Evolutionary conservation across 2,329 filamentous ascomycete species (phyloP).

Genomic region (Septoria petroselini): DNA sequence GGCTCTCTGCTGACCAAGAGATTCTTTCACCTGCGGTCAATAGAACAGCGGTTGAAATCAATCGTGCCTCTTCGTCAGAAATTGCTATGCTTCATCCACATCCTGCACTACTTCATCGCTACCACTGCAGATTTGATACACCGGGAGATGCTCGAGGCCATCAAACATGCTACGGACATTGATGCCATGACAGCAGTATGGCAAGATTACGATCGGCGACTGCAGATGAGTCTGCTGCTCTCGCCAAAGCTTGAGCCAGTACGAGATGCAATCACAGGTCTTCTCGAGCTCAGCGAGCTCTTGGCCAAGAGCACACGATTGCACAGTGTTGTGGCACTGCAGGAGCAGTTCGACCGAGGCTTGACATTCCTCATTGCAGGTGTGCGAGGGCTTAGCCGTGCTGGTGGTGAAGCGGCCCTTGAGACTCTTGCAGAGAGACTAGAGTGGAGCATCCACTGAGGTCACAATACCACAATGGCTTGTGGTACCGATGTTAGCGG

Average conservation of each 20-base stretch:
- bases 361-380: slow-evolving; percentile 70
- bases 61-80: slow-evolving; percentile 59
- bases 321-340: slow-evolving; percentile 59
- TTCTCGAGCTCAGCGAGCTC: slow-evolving; percentile 69
- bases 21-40: slow-evolving; percentile 36
- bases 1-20: slow-evolving; percentile 61
- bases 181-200: slow-evolving; percentile 77
- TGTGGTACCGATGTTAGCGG: not conserved
- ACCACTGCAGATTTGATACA: slow-evolving; percentile 64
- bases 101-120: slow-evolving; percentile 71
- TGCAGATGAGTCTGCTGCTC: slow-evolving; percentile 68
- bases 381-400: slow-evolving; percentile 70
- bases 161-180: slow-evolving; percentile 66
- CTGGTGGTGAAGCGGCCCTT: slow-evolving; percentile 69
- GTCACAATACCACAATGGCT: not conserved
- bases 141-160: slow-evolving; percentile 53
- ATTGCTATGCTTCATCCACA: slow-evolving; percentile 70
- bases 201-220: slow-evolving; percentile 57
- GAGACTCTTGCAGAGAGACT: slow-evolving; percentile 79
- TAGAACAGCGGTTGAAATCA: slow-evolving; percentile 34
- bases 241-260: slow-evolving; percentile 67
- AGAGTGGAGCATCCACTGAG: slow-evolving; percentile 44
- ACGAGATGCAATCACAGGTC: slow-evolving; percentile 66
- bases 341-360: slow-evolving; percentile 61
- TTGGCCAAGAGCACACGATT: slow-evolving; percentile 3